Percentiles rank a stretch among this genome's conserved stretches.
Evolutionary conservation across 225 moss, liverwort and hornwort species (phyloP).

Genomic region (Sphagnum tenellum): DNA sequence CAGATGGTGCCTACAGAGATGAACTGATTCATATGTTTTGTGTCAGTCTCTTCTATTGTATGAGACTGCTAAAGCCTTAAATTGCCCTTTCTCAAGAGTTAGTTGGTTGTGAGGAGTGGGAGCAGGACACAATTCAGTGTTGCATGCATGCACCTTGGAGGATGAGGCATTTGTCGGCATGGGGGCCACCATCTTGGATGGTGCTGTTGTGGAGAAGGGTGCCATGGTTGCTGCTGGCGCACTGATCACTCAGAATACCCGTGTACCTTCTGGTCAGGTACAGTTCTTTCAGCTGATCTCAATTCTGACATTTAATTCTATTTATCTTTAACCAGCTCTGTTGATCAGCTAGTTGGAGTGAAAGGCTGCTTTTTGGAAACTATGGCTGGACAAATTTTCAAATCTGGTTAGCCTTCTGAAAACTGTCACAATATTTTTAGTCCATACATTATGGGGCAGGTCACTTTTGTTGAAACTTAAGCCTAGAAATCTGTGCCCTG

Average conservation of each 20-base stretch:
- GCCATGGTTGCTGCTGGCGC: constrained; percentile 89
- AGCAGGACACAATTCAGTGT: constrained; percentile 75
- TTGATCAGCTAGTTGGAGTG: too few species aligned
- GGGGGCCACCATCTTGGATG: constrained; percentile 83
- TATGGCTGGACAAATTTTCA: too few species aligned
- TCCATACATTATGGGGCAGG: too few species aligned
- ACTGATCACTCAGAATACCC: constrained; percentile 63
- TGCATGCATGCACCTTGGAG: constrained; percentile 90
- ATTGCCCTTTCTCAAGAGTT: constrained; percentile 2
- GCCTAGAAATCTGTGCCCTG: too few species aligned
- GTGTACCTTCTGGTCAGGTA: constrained; percentile 78
- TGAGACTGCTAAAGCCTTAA: background rate
- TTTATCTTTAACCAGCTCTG: too few species aligned
- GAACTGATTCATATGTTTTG: background rate
- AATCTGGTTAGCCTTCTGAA: too few species aligned
- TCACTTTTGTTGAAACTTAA: too few species aligned
- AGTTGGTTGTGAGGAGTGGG: constrained; percentile 10
- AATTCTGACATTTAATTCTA: too few species aligned
- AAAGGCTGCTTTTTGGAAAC: too few species aligned
- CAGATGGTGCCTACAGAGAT: background rate
- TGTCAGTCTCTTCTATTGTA: too few species aligned
- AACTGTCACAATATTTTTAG: too few species aligned
- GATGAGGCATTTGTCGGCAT: constrained; percentile 94
- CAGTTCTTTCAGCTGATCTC: background rate
- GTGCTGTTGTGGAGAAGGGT: constrained; percentile 82